These are phyloP conservation scores for Rhodofomes roseus DNA, from an alignment of 1,284 basidiomycete genomes.

Conservation along the genomic window DNA sequence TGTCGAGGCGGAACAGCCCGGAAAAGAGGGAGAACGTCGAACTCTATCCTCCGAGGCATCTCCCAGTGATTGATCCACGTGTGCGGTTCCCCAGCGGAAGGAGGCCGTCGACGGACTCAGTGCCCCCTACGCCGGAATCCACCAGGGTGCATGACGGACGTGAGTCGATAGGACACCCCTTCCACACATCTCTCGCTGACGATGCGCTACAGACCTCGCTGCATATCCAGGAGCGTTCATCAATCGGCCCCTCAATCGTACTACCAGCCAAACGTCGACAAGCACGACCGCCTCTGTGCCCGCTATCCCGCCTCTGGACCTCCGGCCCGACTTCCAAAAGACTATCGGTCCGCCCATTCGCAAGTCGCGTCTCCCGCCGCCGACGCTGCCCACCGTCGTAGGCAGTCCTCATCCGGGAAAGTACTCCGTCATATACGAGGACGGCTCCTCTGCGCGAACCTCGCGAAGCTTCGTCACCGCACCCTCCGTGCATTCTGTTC, in stretches of 20 bases:
- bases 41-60: constrained; percentile 16
- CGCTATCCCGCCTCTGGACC: constrained; percentile 51
- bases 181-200: not conserved
- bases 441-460: constrained; percentile 38
- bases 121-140: constrained; percentile 30
- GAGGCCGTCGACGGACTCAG: constrained; percentile 23
- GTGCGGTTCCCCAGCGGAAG: constrained; percentile 19
- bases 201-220: not conserved
- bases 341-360: constrained; percentile 33
- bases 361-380: constrained; percentile 28
- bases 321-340: constrained; percentile 51
- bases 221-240: constrained; percentile 39
- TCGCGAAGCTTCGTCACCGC: constrained; percentile 59
- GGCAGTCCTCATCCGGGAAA: constrained; percentile 21
- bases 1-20: constrained; percentile 15
- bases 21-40: not conserved
- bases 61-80: constrained; percentile 26
- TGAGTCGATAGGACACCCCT: not conserved
- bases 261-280: constrained; percentile 54
- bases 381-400: constrained; percentile 24
- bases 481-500: constrained; percentile 32
- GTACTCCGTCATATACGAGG: constrained; percentile 38
- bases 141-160: constrained; percentile 18
- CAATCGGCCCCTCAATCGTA: constrained; percentile 51
- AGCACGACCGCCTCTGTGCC: constrained; percentile 41